Evolutionary conservation across 73 alveolate species (phyloP).

Genomic region (Urostyla sp.): DNA sequence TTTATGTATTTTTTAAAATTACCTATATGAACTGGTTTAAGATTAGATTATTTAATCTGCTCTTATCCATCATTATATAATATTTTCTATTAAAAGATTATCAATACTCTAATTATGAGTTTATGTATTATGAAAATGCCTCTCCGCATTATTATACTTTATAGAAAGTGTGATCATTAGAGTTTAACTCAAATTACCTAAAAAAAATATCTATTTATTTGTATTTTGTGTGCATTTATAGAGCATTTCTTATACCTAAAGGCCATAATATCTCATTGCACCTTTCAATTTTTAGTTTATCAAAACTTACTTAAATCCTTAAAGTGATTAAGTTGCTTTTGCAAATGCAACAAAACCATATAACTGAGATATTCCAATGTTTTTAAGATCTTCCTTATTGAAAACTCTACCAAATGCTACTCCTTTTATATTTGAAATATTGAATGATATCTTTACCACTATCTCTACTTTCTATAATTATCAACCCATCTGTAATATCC

Average conservation of each 20-base stretch:
- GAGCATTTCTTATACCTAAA: conserved; percentile 27
- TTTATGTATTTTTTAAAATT: neutral
- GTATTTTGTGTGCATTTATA: conserved; percentile 19
- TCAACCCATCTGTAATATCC: no score
- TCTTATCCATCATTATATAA: neutral
- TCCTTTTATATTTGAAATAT: neutral
- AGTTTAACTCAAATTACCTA: conserved; percentile 40
- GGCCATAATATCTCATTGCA: conserved; percentile 61
- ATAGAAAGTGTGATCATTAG: conserved; percentile 3
- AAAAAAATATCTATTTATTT: conserved; percentile 47
- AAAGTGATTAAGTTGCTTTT: conserved; percentile 12
- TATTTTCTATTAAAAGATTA: conserved; percentile 15
- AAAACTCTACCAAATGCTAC: neutral
- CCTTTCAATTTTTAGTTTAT: conserved; percentile 57
- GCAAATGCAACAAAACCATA: conserved; percentile 65
- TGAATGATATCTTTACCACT: no score
- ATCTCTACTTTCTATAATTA: no score
- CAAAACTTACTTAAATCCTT: neutral
- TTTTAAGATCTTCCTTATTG: conserved; percentile 39
- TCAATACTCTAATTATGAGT: conserved; percentile 23
- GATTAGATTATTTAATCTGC: neutral
- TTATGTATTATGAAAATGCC: conserved; percentile 17
- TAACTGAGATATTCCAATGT: conserved; percentile 65
- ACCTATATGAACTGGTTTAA: neutral
- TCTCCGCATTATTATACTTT: conserved; percentile 58